These are phyloP conservation scores for Tolypocladium amazonense DNA, from an alignment of 2,329 filamentous ascomycete species.

Conservation along the genomic window DNA sequence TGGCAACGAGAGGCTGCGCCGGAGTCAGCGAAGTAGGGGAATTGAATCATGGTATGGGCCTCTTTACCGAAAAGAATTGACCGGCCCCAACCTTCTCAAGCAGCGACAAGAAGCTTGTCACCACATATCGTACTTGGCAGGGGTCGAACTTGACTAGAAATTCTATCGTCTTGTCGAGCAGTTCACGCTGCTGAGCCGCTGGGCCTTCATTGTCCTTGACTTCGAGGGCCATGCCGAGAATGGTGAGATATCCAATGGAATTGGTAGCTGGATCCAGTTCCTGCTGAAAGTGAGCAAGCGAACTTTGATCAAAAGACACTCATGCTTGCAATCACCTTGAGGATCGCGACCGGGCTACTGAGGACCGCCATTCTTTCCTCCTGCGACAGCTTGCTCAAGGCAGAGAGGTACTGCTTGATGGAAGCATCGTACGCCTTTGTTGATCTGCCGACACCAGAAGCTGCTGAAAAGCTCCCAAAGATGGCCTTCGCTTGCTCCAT, in stretches of 20 bases:
- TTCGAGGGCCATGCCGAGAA: slow-evolving; percentile 31
- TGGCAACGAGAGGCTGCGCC: slow-evolving; percentile 32
- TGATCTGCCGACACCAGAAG: slow-evolving; percentile 12
- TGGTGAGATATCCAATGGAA: slow-evolving; percentile 38
- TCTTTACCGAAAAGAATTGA: slow-evolving; percentile 29
- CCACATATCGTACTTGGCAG: slow-evolving; percentile 41
- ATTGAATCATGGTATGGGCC: neutral
- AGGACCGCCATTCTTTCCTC: slow-evolving; percentile 20
- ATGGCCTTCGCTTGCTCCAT: slow-evolving; percentile 19
- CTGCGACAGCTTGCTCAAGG: slow-evolving; percentile 26
- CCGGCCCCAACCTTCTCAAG: slow-evolving; percentile 29
- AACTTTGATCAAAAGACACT: too few relatives aligned
- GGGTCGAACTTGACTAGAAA: slow-evolving; percentile 40
- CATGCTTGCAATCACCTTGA: slow-evolving; percentile 23
- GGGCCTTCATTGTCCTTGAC: slow-evolving; percentile 15
- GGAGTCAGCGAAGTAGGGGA: neutral
- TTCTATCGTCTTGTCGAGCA: slow-evolving; percentile 30
- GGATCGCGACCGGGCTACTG: slow-evolving; percentile 23
- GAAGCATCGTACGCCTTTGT: slow-evolving; percentile 27
- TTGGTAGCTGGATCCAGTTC: slow-evolving; percentile 35
- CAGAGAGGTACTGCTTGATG: slow-evolving; percentile 25
- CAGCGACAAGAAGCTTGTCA: slow-evolving; percentile 29
- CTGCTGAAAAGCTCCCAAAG: slow-evolving; percentile 32
- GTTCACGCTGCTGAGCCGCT: slow-evolving; percentile 13
- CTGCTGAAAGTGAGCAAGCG: slow-evolving; percentile 16